phyloP scores from a whole-genome alignment of 108 stramenopile species.

The Conticribra guillardii region DNA sequence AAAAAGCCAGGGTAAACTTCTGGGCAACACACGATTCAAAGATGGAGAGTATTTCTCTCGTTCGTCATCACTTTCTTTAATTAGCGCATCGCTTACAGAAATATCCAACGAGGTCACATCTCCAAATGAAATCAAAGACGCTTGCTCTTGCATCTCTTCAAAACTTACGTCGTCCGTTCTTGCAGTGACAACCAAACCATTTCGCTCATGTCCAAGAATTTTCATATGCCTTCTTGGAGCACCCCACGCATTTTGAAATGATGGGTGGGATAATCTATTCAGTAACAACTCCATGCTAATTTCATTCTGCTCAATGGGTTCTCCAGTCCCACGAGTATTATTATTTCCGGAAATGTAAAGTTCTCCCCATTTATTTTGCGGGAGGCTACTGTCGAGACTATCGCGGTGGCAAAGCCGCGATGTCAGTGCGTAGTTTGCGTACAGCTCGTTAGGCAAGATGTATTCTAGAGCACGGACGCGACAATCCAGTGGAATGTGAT shows the following conservation, averaged over 20 bases:
- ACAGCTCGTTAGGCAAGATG: conserved; percentile 17
- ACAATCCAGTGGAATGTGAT: conserved; percentile 15
- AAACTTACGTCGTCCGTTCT: conserved; percentile 20
- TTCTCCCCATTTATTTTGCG: conserved; percentile 22
- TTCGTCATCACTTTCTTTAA: background rate
- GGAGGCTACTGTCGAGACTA: conserved; percentile 16
- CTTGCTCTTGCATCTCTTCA: conserved; percentile 22
- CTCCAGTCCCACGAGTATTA: background rate
- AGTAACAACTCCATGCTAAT: conserved; percentile 22
- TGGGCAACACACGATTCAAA: conserved; percentile 20
- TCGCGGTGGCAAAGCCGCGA: conserved; percentile 12
- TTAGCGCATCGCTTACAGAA: conserved; percentile 3
- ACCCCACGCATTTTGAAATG: conserved; percentile 12
- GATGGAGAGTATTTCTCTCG: background rate
- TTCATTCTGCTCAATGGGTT: conserved; percentile 4
- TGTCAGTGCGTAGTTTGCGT: conserved; percentile 12
- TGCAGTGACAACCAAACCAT: conserved; percentile 5
- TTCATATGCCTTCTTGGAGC: conserved; percentile 21
- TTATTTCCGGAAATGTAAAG: background rate
- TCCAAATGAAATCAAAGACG: background rate
- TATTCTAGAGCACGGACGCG: conserved; percentile 15
- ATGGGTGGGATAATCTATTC: conserved; percentile 14
- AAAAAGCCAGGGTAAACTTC: conserved; percentile 18
- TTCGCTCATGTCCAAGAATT: conserved; percentile 21
- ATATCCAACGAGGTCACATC: conserved; percentile 22